Base-by-base conservation (phyloP, 805 yeast genomes). In the Ogataea methylovora region DNA sequence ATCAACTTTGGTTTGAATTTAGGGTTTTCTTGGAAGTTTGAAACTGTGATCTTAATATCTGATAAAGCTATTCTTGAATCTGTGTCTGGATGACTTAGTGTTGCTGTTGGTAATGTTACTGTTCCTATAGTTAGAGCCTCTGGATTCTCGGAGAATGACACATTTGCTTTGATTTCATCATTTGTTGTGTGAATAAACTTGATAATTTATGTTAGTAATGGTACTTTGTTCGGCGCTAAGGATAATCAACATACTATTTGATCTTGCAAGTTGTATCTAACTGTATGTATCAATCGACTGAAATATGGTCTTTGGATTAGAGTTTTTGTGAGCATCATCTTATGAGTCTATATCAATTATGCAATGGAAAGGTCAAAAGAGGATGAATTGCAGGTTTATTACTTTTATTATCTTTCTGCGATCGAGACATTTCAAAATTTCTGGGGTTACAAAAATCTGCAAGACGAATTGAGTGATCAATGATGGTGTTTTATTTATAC, bases 121-220 rank as follows among this genome's bases (percentile, higher is more conserved):
- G 36, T 32, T 2, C 63, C 63, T n/a, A 57, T 37, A 12, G 39
- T 47, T 8, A 49, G 14, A 1, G 46, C 30, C 1, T 42, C 21
- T 4, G 58, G 56, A 27, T 57, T 46, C 15, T 37, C 19, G 0
- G 60, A 52, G 30, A 60, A 58, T 7, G 63, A 59, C 4, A 58
- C 37, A 14, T 40, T 36, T 2, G 45, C 38, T 15, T 12, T 20
- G 8, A 27, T 27, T 13, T 10, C 21, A 10, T 24, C 32, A 15
- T 21, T 15, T 22, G 33, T 30, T 15, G 30, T 29, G n/a, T 38
- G 34, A 13, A 35, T 27, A 29, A 30, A 33, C 33, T 30, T 23
- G 4, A 19, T 12, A 22, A 24, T 17, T 12, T 19, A 4, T 19
- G 13, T 11, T 4, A 20, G n/a, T 19, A 26, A 21, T 24, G 27